Evolutionary conservation across 495 filamentous ascomycete genomes (phyloP), one percentile per base, ranked within the genome.

Genomic region (Parathielavia hyrcaniae): DNA sequence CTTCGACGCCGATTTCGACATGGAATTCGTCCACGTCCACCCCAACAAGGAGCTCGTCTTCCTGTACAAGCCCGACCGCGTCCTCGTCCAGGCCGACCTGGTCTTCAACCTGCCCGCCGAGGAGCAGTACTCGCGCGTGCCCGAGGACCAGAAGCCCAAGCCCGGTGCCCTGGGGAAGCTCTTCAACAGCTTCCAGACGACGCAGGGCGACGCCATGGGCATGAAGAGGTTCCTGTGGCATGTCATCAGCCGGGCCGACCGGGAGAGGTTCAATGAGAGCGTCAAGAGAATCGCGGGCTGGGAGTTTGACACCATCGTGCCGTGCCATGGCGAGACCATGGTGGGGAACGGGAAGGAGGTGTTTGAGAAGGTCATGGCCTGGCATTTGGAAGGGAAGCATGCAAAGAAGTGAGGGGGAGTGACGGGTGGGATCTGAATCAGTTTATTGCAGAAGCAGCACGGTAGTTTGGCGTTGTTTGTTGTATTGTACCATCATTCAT

Each of bases 271-370:
- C 66, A 81, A 83, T 51, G 76, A 81, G 62, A 88, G 86, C 60
- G 73, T 89, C 35, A 67, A 68, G 60, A 76, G 81, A 59, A 95
- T 98, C 60, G 75, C 79, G 32, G 66, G 65, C 41, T 98, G 92
- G 92, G 88, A 92, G 59, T 91, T 96, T 64, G 85, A 91, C 60
- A 86, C 83, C 19, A 79, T 98, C 59, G 83, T 97, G 65, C 90
- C 91, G 1, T 97, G 91, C 68, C 93, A 98, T 77, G 93, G 93
- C 10, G 93, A 98, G 78, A 84, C 88, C 32, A 85, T 97, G 59
- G 86, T 91, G 69, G 83, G 73, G 19, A 81, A 81, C 39, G 90
- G 81, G 32, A 93, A 90, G 74, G 83, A 75, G 10, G 74, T 93
- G 35, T 98, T 90, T 59, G 73, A 80, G 70, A 88, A 87, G 71